These are phyloP conservation scores for Podila epicladia DNA, from an alignment of 192 early-diverging fungal genomes.

Conservation along the genomic window DNA sequence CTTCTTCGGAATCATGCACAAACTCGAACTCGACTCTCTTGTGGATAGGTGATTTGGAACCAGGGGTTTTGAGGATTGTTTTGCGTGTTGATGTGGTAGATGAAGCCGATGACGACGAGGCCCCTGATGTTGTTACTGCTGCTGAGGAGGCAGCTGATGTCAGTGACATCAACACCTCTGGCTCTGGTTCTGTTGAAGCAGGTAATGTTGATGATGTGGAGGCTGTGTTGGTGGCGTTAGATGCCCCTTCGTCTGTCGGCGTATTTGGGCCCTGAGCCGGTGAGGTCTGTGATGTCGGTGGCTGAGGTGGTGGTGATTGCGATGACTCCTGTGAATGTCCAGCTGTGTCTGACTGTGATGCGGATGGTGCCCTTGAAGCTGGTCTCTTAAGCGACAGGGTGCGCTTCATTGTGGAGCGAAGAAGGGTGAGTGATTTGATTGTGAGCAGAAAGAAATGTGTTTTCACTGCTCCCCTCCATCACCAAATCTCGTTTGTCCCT, in stretches of 20 bases:
- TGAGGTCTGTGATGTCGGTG: neutral
- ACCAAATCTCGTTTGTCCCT: no score
- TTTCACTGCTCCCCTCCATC: no score
- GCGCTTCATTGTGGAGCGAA: no score
- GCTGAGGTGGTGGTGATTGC: neutral
- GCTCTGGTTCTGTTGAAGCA: neutral
- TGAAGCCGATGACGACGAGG: slow-evolving; percentile 9
- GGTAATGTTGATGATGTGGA: neutral
- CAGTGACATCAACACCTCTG: neutral
- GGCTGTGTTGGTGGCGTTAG: neutral
- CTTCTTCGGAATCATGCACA: slow-evolving; percentile 26
- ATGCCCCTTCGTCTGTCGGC: neutral
- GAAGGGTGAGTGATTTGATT: no score
- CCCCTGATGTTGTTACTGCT: neutral
- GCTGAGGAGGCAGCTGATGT: slow-evolving; percentile 6
- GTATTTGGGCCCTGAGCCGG: neutral
- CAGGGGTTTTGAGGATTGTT: slow-evolving; percentile 31
- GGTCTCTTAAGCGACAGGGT: slow-evolving; percentile 37
- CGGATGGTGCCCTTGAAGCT: neutral
- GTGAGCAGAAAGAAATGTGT: no score
- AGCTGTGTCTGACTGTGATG: neutral
- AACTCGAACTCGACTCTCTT: slow-evolving; percentile 46
- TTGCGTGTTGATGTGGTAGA: neutral
- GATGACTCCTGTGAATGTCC: neutral
- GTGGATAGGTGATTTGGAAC: slow-evolving; percentile 11